Conservation (phyloP, 1,139 yeast genomes). For the Saccharomycopsis phalli region DNA sequence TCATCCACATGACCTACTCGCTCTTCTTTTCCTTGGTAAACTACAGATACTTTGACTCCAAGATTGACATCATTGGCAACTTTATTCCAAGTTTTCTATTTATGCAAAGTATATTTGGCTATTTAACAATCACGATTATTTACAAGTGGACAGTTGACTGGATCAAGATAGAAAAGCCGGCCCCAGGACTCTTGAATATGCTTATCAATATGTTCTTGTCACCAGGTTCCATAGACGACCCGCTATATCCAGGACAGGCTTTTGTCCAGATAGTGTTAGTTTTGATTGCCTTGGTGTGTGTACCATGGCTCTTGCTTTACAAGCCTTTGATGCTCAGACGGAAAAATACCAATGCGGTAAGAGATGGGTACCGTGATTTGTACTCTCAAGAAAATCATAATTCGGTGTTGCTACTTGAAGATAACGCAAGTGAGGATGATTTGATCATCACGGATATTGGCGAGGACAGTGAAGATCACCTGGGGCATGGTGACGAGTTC, state of each 20-base stretch:
- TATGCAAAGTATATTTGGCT: conserved; percentile 95
- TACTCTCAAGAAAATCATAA: conserved; percentile 19
- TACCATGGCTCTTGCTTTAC: conserved; percentile 84
- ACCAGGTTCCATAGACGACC: conserved; percentile 84
- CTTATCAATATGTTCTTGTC: conserved; percentile 90
- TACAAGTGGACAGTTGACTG: conserved; percentile 96
- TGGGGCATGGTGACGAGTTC: conserved; percentile 45
- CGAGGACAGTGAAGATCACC: conserved; percentile 25
- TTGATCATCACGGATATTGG: conserved; percentile 22
- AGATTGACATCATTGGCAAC: conserved; percentile 83
- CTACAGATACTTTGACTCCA: conserved; percentile 60
- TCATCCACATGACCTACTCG: conserved; percentile 88
- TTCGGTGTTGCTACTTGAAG: conserved; percentile 21
- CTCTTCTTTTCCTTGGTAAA: conserved; percentile 78
- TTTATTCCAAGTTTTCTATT: conserved; percentile 89
- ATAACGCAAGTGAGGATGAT: conserved; percentile 26
- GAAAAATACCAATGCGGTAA: conserved; percentile 28
- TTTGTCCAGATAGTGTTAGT: conserved; percentile 68
- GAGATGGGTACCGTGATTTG: conserved; percentile 24
- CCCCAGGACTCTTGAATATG: conserved; percentile 94
- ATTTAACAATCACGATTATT: conserved; percentile 69
- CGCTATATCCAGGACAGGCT: conserved; percentile 76
- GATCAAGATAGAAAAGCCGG: conserved; percentile 62
- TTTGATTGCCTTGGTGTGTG: conserved; percentile 74
- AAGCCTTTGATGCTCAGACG: conserved; percentile 73